Evolutionary conservation across 495 filamentous ascomycete species (phyloP), one percentile per base, ranked within the genome.

Genomic region (Darksidea phi): DNA sequence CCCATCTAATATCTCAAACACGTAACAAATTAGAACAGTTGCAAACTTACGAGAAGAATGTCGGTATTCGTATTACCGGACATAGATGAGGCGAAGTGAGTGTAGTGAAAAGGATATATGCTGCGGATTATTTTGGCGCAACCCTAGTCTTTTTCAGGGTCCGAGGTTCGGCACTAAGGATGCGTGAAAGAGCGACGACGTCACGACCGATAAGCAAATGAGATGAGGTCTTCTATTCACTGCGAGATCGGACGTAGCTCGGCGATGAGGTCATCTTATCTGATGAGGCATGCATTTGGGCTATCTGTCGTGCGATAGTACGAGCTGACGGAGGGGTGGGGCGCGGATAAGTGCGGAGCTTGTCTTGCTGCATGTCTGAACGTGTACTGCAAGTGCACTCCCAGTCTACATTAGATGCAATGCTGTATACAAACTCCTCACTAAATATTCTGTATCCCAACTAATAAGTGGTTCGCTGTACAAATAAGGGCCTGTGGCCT

Each of bases 11-110:
- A 32, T 32, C 28, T 4, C 28, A 32, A 3, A 10, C 28, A 10
- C 10, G 28, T 32, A 32, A 10, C 4, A 32, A n/a, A n/a, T n/a
- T 32, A 32, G 18, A 15, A 13, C 3, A 34, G 49, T 10, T 34
- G 25, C 11, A 15, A 15, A 54, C 61, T 42, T 34, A 66, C 63
- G 13, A 66, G 23, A 26, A 66, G 63, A 34, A 66, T 66, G 51
- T 66, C 63, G 50, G 43, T 66, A 57, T 61, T 66, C 36, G 56
- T 46, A 37, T 66, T 66, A 46, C 56, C 57, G 18, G 63, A 61
- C 63, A 66, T 66, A 32, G 12, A 36, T 54, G 28, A 52, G 23
- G 15, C 24, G 17, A 26, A 21, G 20, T 20, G 49, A 34, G 24
- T 2, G n/a, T 15, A 17, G 49, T 34, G 15, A 15, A 52, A 15